phyloP scores from a whole-genome alignment of 257 asterid genomes.

The Nicotiana sylvestris region DNA sequence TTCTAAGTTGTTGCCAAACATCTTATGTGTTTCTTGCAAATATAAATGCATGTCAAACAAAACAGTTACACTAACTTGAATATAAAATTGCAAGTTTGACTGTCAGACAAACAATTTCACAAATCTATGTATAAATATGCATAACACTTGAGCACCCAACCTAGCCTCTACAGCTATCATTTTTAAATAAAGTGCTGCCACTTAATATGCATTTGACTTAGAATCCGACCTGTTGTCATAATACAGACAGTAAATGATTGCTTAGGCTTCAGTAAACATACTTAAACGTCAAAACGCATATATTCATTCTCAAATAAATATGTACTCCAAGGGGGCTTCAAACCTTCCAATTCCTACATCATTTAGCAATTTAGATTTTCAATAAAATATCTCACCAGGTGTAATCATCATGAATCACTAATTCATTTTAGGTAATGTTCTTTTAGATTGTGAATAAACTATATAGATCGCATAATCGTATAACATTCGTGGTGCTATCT shows the following conservation, averaged over 20 bases:
- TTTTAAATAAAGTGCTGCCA: neutral
- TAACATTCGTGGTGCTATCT: neutral
- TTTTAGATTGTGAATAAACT: neutral
- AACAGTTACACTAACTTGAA: neutral
- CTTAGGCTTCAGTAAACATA: neutral
- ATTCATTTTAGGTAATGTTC: neutral
- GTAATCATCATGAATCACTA: neutral
- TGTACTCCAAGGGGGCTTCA: neutral
- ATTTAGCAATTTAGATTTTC: neutral
- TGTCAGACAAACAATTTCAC: neutral
- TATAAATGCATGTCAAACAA: neutral
- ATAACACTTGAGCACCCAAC: neutral
- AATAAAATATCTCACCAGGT: neutral
- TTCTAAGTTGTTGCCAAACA: neutral
- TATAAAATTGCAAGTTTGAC: neutral
- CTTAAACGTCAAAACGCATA: neutral
- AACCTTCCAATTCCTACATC: neutral
- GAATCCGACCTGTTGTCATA: neutral
- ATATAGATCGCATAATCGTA: neutral
- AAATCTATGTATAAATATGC: neutral
- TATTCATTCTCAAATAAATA: neutral
- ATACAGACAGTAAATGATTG: neutral
- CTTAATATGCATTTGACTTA: neutral
- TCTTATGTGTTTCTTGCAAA: neutral
- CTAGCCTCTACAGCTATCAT: neutral